A percentile compares a stretch with the other conserved stretches of the same genome.
Conservation (phyloP, 495 filamentous ascomycete species). For the Amphirosellinia nigrospora region DNA sequence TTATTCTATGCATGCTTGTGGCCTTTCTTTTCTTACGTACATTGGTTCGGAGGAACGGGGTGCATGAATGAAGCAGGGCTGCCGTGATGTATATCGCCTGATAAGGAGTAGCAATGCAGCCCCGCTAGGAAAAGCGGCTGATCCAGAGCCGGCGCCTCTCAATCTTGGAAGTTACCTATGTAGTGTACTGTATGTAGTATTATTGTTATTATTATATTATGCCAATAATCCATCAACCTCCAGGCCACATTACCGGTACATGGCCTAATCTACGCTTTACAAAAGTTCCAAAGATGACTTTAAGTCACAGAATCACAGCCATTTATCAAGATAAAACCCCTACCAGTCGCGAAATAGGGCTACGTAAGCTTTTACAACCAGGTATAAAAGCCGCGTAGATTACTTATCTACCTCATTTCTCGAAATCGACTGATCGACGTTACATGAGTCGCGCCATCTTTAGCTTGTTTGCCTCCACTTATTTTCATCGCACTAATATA, state of each 20-base stretch:
- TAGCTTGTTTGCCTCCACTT: conserved; percentile 9
- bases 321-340: neutral
- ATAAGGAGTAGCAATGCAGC: neutral
- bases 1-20: neutral
- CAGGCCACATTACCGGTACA: neutral
- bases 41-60: neutral
- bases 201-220: neutral
- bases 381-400: neutral
- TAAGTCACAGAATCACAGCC: neutral
- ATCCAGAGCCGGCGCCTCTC: neutral
- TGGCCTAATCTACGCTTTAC: neutral
- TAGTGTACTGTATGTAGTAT: too few species aligned
- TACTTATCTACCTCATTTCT: neutral
- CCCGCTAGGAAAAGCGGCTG: neutral
- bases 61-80: conserved; percentile 14
- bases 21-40: neutral
- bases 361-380: neutral
- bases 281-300: neutral
- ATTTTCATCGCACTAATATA: too few species aligned
- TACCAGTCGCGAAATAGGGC: neutral
- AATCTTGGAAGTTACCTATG: too few species aligned
- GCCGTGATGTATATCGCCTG: neutral
- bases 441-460: conserved; percentile 23
- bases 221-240: neutral
- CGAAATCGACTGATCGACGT: conserved; percentile 16